phyloP scores from a whole-genome alignment of 1,139 yeast species.

The Debaryomycetaceae sp. region DNA sequence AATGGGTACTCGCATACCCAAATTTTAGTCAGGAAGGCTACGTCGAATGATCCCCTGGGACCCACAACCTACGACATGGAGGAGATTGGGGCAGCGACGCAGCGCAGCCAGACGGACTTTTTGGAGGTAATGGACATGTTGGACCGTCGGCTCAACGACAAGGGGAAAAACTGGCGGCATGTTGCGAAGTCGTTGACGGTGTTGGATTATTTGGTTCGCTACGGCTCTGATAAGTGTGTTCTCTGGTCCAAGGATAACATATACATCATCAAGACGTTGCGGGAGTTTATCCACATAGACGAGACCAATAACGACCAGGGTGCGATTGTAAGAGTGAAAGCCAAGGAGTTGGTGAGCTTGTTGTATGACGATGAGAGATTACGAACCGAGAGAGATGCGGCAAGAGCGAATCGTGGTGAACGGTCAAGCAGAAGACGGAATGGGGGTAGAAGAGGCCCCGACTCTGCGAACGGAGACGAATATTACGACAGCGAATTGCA shows the following conservation, averaged over 20 bases:
- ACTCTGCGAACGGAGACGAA: conserved; percentile 22
- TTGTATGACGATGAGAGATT: conserved; percentile 83
- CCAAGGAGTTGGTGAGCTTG: conserved; percentile 80
- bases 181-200: conserved; percentile 88
- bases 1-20: conserved; percentile 89
- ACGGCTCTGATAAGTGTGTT: conserved; percentile 89
- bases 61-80: conserved; percentile 84
- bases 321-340: conserved; percentile 82
- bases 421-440: conserved; percentile 23
- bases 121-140: conserved; percentile 94
- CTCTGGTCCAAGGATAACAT: conserved; percentile 92
- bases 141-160: conserved; percentile 89
- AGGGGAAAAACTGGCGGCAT: conserved; percentile 98
- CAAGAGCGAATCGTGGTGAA: conserved; percentile 14
- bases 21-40: conserved; percentile 86
- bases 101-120: conserved; percentile 68
- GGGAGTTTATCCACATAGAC: conserved; percentile 86
- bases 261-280: conserved; percentile 82
- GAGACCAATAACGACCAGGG: conserved; percentile 86
- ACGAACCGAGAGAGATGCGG: conserved; percentile 63
- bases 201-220: conserved; percentile 80
- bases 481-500: conserved; percentile 80
- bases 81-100: conserved; percentile 75
- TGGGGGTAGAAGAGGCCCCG: conserved; percentile 13
- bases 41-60: conserved; percentile 85